Evolutionary conservation across 352 stramenopile genomes (phyloP).

Genomic region (Phytophthora ramorum): DNA sequence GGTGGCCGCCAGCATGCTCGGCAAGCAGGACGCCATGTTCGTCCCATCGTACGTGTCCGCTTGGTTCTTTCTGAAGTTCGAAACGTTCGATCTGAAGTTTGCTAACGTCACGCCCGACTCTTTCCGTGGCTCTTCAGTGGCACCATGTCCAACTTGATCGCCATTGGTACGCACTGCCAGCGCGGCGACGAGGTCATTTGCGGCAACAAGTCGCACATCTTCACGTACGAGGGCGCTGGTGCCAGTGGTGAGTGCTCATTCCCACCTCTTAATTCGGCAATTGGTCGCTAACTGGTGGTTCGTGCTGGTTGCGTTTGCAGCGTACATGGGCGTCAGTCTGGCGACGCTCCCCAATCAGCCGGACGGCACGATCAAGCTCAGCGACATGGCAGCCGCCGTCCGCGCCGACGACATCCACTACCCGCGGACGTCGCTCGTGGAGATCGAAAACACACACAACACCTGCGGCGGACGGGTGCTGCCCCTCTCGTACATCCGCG

Average conservation of each 20-base stretch:
- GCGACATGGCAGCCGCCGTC: conserved; percentile 76
- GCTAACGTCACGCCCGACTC: not conserved
- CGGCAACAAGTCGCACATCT: conserved; percentile 95
- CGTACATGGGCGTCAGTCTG: conserved; percentile 91
- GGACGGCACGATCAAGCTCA: conserved; percentile 85
- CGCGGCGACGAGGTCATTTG: conserved; percentile 95
- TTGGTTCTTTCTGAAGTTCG: conserved; percentile 26
- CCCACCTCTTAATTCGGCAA: not conserved
- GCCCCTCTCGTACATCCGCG: conserved; percentile 79
- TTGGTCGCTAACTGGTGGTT: conserved; percentile 1
- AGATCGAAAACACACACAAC: conserved; percentile 99
- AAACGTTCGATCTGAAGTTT: conserved; percentile 17
- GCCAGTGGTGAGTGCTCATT: conserved; percentile 60
- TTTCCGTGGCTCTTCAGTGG: conserved; percentile 54
- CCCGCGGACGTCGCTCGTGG: conserved; percentile 89
- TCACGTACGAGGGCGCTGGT: conserved; percentile 95
- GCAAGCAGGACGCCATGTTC: conserved; percentile 95
- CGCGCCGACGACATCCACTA: conserved; percentile 81
- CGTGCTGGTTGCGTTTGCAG: conserved; percentile 32
- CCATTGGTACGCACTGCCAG: conserved; percentile 93
- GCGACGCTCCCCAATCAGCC: conserved; percentile 78
- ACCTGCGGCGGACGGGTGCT: conserved; percentile 94
- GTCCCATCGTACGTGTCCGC: conserved; percentile 86
- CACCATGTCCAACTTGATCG: conserved; percentile 98
- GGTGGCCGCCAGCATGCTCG: conserved; percentile 92